Evolutionary conservation across 2,329 filamentous ascomycete species (phyloP).

Genomic region (Helotiales sp.): DNA sequence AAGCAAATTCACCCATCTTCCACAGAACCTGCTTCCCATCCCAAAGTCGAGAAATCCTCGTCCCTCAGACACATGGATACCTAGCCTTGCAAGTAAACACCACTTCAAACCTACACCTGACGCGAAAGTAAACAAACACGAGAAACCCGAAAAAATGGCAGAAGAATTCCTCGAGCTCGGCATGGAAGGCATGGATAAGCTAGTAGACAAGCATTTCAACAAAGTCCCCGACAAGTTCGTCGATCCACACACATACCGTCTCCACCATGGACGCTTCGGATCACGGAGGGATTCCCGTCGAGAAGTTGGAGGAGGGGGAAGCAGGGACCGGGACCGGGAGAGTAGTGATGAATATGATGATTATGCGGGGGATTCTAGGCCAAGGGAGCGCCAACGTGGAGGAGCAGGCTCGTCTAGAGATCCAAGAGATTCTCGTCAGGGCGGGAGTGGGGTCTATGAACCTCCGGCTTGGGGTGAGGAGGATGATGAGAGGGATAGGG

Average conservation of each 20-base stretch:
- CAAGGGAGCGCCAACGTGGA: neutral
- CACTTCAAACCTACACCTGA: neutral
- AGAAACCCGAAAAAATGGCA: neutral
- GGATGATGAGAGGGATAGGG: neutral
- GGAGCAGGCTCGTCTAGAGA: neutral
- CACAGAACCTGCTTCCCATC: neutral
- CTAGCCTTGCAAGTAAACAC: neutral
- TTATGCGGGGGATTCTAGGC: too few species aligned
- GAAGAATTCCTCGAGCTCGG: constrained; percentile 20
- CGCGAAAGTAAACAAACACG: neutral
- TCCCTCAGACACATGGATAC: neutral
- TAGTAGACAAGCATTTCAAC: constrained; percentile 27
- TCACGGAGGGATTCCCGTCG: too few species aligned
- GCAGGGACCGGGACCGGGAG: too few species aligned
- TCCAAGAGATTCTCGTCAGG: too few species aligned
- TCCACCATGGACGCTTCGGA: too few species aligned
- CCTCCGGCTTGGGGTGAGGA: too few species aligned
- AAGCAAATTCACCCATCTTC: neutral
- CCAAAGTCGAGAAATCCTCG: neutral
- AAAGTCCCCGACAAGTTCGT: constrained; percentile 25
- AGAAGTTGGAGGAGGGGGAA: too few species aligned
- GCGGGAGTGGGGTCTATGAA: too few species aligned
- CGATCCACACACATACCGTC: constrained; percentile 20
- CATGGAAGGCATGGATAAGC: constrained; percentile 19
- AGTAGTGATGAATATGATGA: neutral